Evolutionary conservation across 345 rosid species (phyloP).

Genomic region (Camelina laxa): DNA sequence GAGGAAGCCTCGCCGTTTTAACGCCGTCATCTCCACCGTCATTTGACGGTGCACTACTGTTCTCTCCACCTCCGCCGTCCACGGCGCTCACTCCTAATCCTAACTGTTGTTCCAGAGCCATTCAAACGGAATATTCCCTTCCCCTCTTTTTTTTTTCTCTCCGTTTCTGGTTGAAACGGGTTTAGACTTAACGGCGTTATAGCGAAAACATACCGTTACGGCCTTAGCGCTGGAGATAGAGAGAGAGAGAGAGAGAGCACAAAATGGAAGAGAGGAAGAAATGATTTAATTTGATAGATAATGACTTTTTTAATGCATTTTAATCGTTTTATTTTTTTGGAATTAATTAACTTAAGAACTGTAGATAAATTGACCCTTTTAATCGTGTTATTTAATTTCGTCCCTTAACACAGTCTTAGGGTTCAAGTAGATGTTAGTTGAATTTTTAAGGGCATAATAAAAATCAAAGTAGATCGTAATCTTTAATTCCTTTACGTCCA

Average conservation of each 20-base stretch:
- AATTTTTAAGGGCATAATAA: slow-evolving; percentile 29
- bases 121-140: slow-evolving; percentile 30
- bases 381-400: slow-evolving; percentile 32
- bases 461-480: slow-evolving; percentile 5
- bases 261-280: slow-evolving; percentile 18
- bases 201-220: slow-evolving; percentile 54
- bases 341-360: slow-evolving; percentile 8
- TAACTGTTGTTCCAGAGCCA: slow-evolving; percentile 67
- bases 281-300: slow-evolving; percentile 25
- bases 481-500: slow-evolving; percentile 28
- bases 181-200: slow-evolving; percentile 55
- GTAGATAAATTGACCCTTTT: slow-evolving; percentile 47
- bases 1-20: slow-evolving; percentile 81
- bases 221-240: slow-evolving; percentile 26
- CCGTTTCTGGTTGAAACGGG: slow-evolving; percentile 28
- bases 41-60: slow-evolving; percentile 41
- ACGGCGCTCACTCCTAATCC: slow-evolving; percentile 49
- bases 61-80: slow-evolving; percentile 55
- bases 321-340: not conserved
- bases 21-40: slow-evolving; percentile 67
- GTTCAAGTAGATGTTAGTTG: slow-evolving; percentile 32
- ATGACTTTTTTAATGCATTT: slow-evolving; percentile 18
- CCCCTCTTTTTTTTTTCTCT: not conserved
- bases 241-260: not conserved
- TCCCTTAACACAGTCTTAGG: slow-evolving; percentile 46